Evolutionary conservation across 441 rosid species (phyloP), one percentile per base, ranked within the genome.

Genomic region (Eutrema salsugineum): DNA sequence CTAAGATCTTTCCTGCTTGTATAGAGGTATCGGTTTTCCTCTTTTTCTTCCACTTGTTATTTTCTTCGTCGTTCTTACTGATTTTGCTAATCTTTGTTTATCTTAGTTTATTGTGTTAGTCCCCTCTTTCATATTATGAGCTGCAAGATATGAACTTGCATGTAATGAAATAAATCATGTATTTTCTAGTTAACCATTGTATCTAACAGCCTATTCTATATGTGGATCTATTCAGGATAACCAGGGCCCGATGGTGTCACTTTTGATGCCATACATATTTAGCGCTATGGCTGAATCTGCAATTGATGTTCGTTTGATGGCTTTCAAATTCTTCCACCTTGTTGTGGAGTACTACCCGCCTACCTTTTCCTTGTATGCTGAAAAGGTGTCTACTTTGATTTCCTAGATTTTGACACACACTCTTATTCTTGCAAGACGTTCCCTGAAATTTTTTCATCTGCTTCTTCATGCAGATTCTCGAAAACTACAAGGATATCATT

Each of bases 231-330:
- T 71, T 50, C 87, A 95, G 98, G 99, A 88, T 70, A 85, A 83
- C 82, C 90, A 84, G 76, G 88, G 96, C 46, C 88, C 82, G 48
- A 63, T 90, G 27, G 75, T 91, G 77, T 81, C 93, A 64, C 79
- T 82, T 75, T 80, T 90, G 85, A 88, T 91, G 97, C 78, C 89
- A n/a, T 85, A 85, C 70, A 86, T 93, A 67, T 96, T 93, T 71
- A 82, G 67, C 39, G 94, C 96, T 20, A 93, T 91, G 99, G 84
- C 94, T 50, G 75, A 86, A 80, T 82, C 90, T 72, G 77, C 88
- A 15, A 62, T 91, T 64, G 98, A 95, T 15, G 86, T 93, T 78
- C 95, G 96, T 61, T 76, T 93, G 84, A 91, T 86, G 95, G 98
- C 98, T 66, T 93, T 95, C 87, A 87, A 82, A 54, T 85, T 88